These are phyloP conservation scores for Tremella fuciformis DNA, from an alignment of 768 basidiomycete genomes.

Conservation along the genomic window DNA sequence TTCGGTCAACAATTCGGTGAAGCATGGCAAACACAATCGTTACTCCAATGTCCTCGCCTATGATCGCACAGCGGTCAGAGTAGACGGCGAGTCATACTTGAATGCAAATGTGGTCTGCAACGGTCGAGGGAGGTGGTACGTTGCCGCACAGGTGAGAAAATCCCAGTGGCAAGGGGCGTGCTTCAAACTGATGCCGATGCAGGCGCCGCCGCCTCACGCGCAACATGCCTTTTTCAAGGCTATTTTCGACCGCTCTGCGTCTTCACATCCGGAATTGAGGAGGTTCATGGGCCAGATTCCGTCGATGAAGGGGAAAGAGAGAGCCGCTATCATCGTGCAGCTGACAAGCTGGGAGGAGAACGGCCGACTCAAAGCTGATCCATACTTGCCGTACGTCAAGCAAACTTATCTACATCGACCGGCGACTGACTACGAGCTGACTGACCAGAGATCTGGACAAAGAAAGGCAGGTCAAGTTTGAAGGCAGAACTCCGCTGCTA, in stretches of 20 bases:
- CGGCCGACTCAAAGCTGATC: conserved; percentile 48
- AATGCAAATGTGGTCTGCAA: conserved; percentile 51
- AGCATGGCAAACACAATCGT: conserved; percentile 31
- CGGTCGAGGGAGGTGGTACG: conserved; percentile 45
- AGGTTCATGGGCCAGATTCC: background rate
- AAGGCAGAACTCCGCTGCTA: background rate
- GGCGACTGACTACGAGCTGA: background rate
- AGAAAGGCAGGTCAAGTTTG: background rate
- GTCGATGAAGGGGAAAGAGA: conserved; percentile 6
- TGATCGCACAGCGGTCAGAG: conserved; percentile 46
- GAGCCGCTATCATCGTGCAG: conserved; percentile 46
- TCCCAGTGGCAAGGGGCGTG: background rate
- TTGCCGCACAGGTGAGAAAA: conserved; percentile 49
- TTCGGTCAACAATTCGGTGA: conserved; percentile 31
- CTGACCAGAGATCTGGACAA: background rate
- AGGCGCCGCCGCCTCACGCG: conserved; percentile 49
- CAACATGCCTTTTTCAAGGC: conserved; percentile 44
- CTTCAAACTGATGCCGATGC: background rate
- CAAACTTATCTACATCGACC: too few relatives aligned
- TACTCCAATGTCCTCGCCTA: conserved; percentile 48
- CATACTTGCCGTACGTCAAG: conserved; percentile 42
- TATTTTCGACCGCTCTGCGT: conserved; percentile 30
- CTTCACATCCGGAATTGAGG: conserved; percentile 21
- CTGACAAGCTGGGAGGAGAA: conserved; percentile 48
- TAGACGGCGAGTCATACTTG: conserved; percentile 39